Conservation (phyloP, 768 basidiomycete genomes). For the Rhizopogon vinicolor region DNA sequence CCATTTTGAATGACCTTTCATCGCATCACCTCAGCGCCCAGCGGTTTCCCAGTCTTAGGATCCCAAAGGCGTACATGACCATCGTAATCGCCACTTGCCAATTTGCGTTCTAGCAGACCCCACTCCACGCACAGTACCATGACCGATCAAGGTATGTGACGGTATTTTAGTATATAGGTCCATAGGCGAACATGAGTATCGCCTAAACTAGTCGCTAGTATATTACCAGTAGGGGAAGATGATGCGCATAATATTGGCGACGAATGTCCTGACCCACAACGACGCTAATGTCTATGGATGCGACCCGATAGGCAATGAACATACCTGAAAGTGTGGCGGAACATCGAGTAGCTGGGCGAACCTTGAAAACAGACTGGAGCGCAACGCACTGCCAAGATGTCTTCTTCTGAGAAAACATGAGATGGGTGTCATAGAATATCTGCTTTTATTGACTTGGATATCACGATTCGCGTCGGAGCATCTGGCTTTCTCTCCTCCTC, state of each 20-base stretch:
- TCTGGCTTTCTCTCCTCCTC: constrained; percentile 42
- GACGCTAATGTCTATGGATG: constrained; percentile 6
- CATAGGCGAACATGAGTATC: constrained; percentile 91
- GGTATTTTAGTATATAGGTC: constrained; percentile 91
- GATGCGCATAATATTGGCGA: constrained; percentile 93
- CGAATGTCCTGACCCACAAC: constrained; percentile 60
- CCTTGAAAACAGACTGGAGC: constrained; percentile 95
- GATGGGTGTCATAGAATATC: constrained; percentile 78
- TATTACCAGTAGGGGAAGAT: constrained; percentile 89
- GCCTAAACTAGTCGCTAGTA: constrained; percentile 93
- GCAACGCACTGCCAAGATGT: constrained; percentile 83
- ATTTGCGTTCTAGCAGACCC: constrained; percentile 86
- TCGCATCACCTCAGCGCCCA: constrained; percentile 84
- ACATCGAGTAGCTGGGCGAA: constrained; percentile 90
- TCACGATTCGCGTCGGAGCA: constrained; percentile 72
- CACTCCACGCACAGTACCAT: constrained; percentile 97
- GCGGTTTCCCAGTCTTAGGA: constrained; percentile 82
- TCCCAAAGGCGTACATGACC: constrained; percentile 94
- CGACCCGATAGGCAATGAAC: constrained; percentile 13
- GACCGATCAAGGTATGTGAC: constrained; percentile 80
- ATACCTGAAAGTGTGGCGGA: constrained; percentile 85
- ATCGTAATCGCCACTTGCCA: constrained; percentile 94
- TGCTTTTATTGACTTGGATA: constrained; percentile 77
- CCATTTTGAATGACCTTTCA: constrained; percentile 96
- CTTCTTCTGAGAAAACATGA: constrained; percentile 75